A percentile compares a stretch with the other conserved stretches of the same genome.
These are phyloP conservation scores for Clathrospora elynae DNA, from an alignment of 2,329 filamentous ascomycete genomes.

Conservation along the genomic window DNA sequence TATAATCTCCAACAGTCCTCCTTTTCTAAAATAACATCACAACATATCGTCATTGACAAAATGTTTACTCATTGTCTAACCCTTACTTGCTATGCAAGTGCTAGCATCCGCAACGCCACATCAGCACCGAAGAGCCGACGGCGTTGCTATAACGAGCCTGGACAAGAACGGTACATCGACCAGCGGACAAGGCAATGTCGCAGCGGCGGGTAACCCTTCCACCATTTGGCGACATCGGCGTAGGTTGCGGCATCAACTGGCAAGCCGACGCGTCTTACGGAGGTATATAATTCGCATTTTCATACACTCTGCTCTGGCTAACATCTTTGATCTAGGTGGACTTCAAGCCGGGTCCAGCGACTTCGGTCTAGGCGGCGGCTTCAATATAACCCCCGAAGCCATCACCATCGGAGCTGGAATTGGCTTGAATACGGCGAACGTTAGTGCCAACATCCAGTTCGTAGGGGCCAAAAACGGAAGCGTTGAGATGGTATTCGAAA, in stretches of 20 bases:
- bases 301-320: background rate
- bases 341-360: conserved; percentile 15
- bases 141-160: conserved; percentile 9
- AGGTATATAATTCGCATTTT: conserved; percentile 2
- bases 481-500: conserved; percentile 12
- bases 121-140: conserved; percentile 1
- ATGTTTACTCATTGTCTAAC: conserved; percentile 3
- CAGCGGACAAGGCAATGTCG: conserved; percentile 12
- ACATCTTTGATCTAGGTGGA: conserved; percentile 7
- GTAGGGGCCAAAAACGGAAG: conserved; percentile 11
- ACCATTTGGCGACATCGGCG: conserved; percentile 17
- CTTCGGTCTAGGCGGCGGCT: conserved; percentile 16
- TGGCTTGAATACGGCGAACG: conserved; percentile 14
- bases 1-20: background rate
- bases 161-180: conserved; percentile 14
- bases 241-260: conserved; percentile 21
- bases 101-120: conserved; percentile 7
- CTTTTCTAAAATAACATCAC: background rate
- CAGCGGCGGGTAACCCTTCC: conserved; percentile 11
- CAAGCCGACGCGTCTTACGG: conserved; percentile 11
- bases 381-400: conserved; percentile 10
- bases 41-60: background rate
- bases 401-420: conserved; percentile 10
- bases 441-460: conserved; percentile 13
- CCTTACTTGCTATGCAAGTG: conserved; percentile 9